Percentiles rank a stretch among this genome's conserved stretches.
These are phyloP conservation scores for Podospora didyma DNA, from an alignment of 495 filamentous ascomycete genomes.

Conservation along the genomic window DNA sequence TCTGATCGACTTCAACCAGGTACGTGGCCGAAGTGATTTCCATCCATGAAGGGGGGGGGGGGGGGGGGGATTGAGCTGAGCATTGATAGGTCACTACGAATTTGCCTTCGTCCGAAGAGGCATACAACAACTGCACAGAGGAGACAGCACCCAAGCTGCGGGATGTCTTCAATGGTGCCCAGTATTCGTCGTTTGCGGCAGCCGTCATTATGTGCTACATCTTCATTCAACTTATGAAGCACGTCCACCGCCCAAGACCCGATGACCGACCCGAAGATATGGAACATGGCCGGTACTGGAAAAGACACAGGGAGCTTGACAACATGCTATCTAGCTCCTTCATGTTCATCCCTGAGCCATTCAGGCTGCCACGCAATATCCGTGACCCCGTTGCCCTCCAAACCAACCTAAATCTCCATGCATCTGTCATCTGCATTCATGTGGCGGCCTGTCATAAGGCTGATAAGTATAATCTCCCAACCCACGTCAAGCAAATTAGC, in stretches of 20 bases:
- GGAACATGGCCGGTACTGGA: slow-evolving; percentile 39
- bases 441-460: slow-evolving; percentile 37
- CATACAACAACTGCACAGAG: slow-evolving; percentile 31
- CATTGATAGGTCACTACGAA: slow-evolving; percentile 36
- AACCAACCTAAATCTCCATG: slow-evolving; percentile 43
- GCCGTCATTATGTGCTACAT: slow-evolving; percentile 37
- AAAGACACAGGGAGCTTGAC: slow-evolving; percentile 44
- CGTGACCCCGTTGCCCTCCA: slow-evolving; percentile 36
- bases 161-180: slow-evolving; percentile 31
- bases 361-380: slow-evolving; percentile 34
- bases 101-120: slow-evolving; percentile 41
- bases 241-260: slow-evolving; percentile 36
- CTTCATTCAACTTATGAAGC: slow-evolving; percentile 38
- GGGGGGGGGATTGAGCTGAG: slow-evolving; percentile 4
- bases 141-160: slow-evolving; percentile 31
- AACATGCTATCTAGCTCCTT: slow-evolving; percentile 41
- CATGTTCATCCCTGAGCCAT: slow-evolving; percentile 42
- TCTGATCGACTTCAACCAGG: slow-evolving; percentile 38
- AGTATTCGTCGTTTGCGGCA: slow-evolving; percentile 38
- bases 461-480: slow-evolving; percentile 32
- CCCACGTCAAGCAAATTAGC: slow-evolving; percentile 27
- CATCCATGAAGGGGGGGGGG: too few species aligned
- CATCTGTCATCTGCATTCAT: slow-evolving; percentile 41
- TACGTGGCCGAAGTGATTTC: slow-evolving; percentile 9
- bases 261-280: slow-evolving; percentile 36